Conservation (phyloP, 148 eudicot genomes). For the Fagopyrum tataricum region DNA sequence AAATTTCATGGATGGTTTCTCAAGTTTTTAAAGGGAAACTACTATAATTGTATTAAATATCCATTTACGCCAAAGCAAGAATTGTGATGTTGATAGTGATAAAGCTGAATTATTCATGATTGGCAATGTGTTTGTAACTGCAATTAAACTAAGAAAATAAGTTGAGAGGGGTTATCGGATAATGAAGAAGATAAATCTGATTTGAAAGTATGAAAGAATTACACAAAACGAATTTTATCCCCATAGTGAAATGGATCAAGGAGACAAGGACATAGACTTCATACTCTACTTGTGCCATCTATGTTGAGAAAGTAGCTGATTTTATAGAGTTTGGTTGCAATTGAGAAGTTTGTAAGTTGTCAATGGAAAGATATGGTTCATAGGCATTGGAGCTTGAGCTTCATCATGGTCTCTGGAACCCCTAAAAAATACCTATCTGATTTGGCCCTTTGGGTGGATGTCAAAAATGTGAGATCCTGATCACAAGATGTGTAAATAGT, state of each 20-base stretch:
- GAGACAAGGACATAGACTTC: too few species aligned
- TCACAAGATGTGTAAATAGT: too few species aligned
- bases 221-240: too few species aligned
- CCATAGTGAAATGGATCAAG: too few species aligned
- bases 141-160: too few species aligned
- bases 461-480: neutral
- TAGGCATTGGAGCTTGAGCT: neutral
- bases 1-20: neutral
- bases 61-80: too few species aligned
- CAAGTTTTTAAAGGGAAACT: too few species aligned
- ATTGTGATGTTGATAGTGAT: too few species aligned
- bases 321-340: neutral
- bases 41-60: too few species aligned
- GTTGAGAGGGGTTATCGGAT: too few species aligned
- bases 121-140: too few species aligned
- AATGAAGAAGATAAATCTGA: neutral
- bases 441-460: neutral
- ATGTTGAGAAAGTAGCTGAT: neutral
- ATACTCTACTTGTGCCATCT: neutral
- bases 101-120: too few species aligned
- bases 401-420: neutral
- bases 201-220: neutral
- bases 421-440: neutral
- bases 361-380: neutral
- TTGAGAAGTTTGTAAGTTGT: neutral